Evolutionary conservation across 177 flowering plant species (phyloP), one percentile per base, ranked within the genome.

Genomic region (Vitis hybrid): DNA sequence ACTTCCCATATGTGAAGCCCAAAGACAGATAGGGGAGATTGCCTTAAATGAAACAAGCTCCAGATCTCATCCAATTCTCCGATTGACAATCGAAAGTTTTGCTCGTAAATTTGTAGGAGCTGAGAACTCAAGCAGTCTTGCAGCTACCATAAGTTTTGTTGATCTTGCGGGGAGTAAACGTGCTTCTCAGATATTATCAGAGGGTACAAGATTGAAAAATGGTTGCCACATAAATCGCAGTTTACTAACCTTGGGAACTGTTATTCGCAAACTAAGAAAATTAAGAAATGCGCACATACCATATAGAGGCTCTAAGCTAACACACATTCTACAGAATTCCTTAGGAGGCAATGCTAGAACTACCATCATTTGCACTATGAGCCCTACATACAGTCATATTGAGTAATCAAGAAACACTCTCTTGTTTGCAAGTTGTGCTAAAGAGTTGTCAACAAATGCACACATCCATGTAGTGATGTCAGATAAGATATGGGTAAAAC

Each of bases 121-220:
- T 62, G 87, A 73, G 31, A 86, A 76, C 50, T 83, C 91, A 65
- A 90, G 89, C 82, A 83, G 89, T 60, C 94, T 94, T 52, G 22
- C 85, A 56, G 99, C 98, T 62, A 76, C 78, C 66, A 93, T 96
- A 96, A 90, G 90, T 76, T 96, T 96, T 80, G 94, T 96, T 71
- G 99, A 96, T 83, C 89, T 96, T 73, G 94, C 99, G 0, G 99
- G 99, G 9, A 96, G 99, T 76, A 97, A 96, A 79, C 97, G 97
- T 68, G 91, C 94, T 54, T 92, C 97, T 78, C 98, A 94, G 77
- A 81, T 92, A 67, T 67, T 82, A 59, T 85, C 91, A 63, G 89
- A 86, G 24, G 97, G 97, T 64, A 65, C 88, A 75, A 86, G 98
- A 81, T 75, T 96, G 78, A 96, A 91, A 85, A 98, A 96, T 86